Conservation (phyloP, 495 filamentous ascomycete genomes). For the Podospora didyma region DNA sequence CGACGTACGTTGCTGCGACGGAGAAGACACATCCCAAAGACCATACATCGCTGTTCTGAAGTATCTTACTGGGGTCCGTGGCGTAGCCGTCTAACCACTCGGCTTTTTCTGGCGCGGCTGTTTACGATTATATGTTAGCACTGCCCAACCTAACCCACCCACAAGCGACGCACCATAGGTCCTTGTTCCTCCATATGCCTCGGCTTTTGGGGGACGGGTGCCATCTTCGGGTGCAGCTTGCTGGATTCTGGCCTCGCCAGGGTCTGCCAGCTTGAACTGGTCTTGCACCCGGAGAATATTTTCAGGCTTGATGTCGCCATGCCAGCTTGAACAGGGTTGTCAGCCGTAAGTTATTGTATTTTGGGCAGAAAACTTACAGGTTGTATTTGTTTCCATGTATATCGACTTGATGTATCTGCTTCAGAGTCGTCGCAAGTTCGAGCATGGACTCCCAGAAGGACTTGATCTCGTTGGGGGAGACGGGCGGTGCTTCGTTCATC, state of each 20-base stretch:
- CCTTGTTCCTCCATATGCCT: slow-evolving; percentile 23
- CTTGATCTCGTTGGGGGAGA: slow-evolving; percentile 20
- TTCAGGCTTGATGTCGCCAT: slow-evolving; percentile 38
- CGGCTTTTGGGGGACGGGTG: slow-evolving; percentile 8
- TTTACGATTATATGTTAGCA: neutral
- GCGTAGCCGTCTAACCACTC: slow-evolving; percentile 3
- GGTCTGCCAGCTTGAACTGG: slow-evolving; percentile 36
- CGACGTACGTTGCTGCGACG: slow-evolving; percentile 35
- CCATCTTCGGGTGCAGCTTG: slow-evolving; percentile 5
- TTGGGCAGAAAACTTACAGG: neutral
- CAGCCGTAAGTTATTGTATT: neutral
- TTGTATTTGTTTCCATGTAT: slow-evolving; percentile 2
- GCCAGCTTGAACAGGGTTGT: slow-evolving; percentile 23
- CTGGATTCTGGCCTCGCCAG: slow-evolving; percentile 30
- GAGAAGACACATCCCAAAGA: slow-evolving; percentile 40
- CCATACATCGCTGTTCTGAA: slow-evolving; percentile 30
- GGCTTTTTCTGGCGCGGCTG: slow-evolving; percentile 20
- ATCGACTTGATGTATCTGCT: slow-evolving; percentile 25
- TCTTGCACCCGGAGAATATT: slow-evolving; percentile 32
- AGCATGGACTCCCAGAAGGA: slow-evolving; percentile 31
- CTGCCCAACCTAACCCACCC: neutral
- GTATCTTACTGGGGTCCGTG: slow-evolving; percentile 13
- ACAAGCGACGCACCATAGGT: slow-evolving; percentile 18
- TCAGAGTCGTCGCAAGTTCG: slow-evolving; percentile 29
- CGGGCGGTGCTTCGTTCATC: slow-evolving; percentile 19